phyloP scores from a whole-genome alignment of 768 basidiomycete species.

The Filobasidium wieringae region DNA sequence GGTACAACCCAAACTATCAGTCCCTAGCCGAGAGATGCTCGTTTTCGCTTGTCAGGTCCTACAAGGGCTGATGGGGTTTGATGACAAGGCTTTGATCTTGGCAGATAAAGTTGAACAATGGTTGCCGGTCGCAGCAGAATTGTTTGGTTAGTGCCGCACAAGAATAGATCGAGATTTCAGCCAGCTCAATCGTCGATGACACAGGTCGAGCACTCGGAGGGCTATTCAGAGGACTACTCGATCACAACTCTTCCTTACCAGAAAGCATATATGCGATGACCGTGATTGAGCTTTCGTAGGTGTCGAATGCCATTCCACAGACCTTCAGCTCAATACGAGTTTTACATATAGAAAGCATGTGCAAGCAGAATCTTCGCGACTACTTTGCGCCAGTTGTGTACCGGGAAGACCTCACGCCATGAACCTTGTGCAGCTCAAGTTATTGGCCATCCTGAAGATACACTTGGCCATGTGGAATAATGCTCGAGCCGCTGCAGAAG shows the following conservation, averaged over 20 bases:
- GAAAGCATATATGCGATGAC: conserved; percentile 6
- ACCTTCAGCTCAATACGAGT: not conserved
- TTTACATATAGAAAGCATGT: conserved; percentile 1
- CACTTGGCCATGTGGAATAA: conserved; percentile 9
- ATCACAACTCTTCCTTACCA: conserved; percentile 4
- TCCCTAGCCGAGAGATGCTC: not conserved
- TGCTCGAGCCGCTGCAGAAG: conserved; percentile 9
- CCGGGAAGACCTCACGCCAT: not conserved
- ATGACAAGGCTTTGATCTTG: conserved; percentile 3
- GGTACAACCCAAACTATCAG: not conserved
- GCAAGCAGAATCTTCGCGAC: not conserved
- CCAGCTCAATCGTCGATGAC: not conserved
- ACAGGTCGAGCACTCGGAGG: conserved; percentile 4
- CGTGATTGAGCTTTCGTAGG: conserved; percentile 4
- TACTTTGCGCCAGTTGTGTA: conserved; percentile 1
- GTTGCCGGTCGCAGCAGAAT: conserved; percentile 7
- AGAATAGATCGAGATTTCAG: too few species aligned
- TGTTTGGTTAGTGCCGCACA: conserved; percentile 9
- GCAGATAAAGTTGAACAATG: conserved; percentile 11
- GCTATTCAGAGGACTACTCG: not conserved
- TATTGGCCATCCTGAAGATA: conserved; percentile 5
- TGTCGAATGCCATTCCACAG: not conserved
- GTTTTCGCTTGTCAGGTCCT: conserved; percentile 1
- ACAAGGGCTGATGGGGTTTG: conserved; percentile 1
- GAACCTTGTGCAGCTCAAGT: conserved; percentile 6